Evolutionary conservation across 2,329 filamentous ascomycete genomes (phyloP), one percentile per base, ranked within the genome.

Genomic region (Hymenoscyphus linearis): DNA sequence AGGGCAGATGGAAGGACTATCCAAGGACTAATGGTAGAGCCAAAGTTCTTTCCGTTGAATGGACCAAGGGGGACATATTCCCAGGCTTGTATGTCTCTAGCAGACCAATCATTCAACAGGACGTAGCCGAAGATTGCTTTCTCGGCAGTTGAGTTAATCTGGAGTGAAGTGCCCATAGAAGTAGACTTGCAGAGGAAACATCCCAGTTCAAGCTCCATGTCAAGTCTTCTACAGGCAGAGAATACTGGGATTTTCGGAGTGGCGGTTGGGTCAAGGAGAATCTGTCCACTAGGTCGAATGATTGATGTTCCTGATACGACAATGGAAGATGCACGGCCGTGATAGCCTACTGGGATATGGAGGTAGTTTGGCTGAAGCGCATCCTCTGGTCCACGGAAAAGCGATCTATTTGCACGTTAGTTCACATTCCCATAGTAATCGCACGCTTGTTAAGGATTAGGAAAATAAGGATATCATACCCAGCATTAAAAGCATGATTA

Each of bases 91-190:
- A 95, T 87, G 68, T 95, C 90, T 65, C 90, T 79, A 4, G 90
- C 90, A 59, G 87, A 91, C 91, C 91, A 96, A 74, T 96, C 91
- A 68, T 96, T 96, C 80, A 96, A 83, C 61, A 96, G 75, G 0
- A 95, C 90, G 27, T 91, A 80, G 14, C 91, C 91, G 70, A 95
- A 95, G 31, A 96, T 80, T 68, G 86, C 80, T 18, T 90, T 82
- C 58, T 87, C 85, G 0, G 90, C 90, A 52, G 68, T 59, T 4
- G 26, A 18, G 6, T 54, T 75, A 25, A 93, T 82, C 0, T 78
- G 74, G 22, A 95, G 80, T 0, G 85, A 81, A 59, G 82, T 76
- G 6, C 90, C 89, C 69, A 91, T 78, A 1, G 79, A 74, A 69
- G 89, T 92, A 0, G 80, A 77, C 55, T 76, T 83, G 73, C 83